These are phyloP conservation scores for Iodosphaeria phyllophila DNA, from an alignment of 2,329 filamentous ascomycete species.

Conservation along the genomic window DNA sequence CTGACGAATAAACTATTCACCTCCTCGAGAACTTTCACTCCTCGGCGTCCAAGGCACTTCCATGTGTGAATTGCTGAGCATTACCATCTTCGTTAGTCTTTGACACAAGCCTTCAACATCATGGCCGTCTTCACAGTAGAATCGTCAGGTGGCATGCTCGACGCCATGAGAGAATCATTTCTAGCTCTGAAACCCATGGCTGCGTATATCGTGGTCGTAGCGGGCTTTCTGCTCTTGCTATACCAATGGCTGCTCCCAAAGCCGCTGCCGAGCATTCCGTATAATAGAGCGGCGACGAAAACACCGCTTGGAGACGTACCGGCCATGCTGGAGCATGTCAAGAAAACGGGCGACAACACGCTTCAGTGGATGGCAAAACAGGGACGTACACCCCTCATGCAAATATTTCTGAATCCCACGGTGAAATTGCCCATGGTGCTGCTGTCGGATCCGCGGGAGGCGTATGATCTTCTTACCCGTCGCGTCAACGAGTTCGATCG, in stretches of 20 bases:
- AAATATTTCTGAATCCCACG: constrained; percentile 26
- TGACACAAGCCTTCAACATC: too few relatives aligned
- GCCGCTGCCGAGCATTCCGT: constrained; percentile 25
- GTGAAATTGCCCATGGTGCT: constrained; percentile 20
- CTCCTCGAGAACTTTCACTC: too few relatives aligned
- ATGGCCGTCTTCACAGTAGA: too few relatives aligned
- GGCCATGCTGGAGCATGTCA: constrained; percentile 17
- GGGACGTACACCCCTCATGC: constrained; percentile 21
- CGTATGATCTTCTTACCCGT: constrained; percentile 23
- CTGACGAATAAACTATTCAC: too few relatives aligned
- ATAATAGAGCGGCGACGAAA: constrained; percentile 17
- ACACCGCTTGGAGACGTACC: constrained; percentile 23
- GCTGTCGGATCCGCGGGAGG: constrained; percentile 21
- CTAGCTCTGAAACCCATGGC: too few relatives aligned
- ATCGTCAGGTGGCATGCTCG: too few relatives aligned
- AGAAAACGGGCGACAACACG: constrained; percentile 13
- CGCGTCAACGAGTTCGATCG: constrained; percentile 25
- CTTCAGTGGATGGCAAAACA: constrained; percentile 12
- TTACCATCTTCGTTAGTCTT: too few relatives aligned
- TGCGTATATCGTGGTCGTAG: constrained; percentile 1
- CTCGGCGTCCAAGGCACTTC: too few relatives aligned
- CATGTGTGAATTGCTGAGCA: too few relatives aligned
- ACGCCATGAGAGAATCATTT: too few relatives aligned
- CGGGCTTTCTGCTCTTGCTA: constrained; percentile 4
- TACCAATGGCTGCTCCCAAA: constrained; percentile 16